Percentiles rank a stretch among this genome's conserved stretches.
phyloP scores from a whole-genome alignment of 306 rosid genomes.

The Casuarina equisetifolia region DNA sequence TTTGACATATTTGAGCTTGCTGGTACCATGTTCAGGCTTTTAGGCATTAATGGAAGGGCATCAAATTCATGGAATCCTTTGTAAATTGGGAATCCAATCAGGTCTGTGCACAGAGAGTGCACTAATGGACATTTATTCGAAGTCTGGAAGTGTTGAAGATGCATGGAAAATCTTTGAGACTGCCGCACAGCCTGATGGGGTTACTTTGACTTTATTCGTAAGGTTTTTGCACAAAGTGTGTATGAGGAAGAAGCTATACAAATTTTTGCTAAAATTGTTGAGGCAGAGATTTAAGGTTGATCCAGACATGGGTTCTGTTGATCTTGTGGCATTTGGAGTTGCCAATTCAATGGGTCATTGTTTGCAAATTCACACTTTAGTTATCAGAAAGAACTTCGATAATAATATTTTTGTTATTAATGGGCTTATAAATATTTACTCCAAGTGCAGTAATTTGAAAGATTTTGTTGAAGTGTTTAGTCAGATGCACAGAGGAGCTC shows the following conservation, averaged over 20 bases:
- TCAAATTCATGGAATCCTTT: constrained; percentile 73
- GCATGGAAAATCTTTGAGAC: constrained; percentile 74
- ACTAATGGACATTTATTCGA: constrained; percentile 86
- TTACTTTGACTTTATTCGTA: constrained; percentile 82
- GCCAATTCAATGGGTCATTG: constrained; percentile 73
- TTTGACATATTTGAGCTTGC: constrained; percentile 74
- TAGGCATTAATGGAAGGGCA: constrained; percentile 65
- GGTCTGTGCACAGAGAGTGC: constrained; percentile 78
- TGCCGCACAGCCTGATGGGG: constrained; percentile 68
- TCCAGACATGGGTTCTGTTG: constrained; percentile 65
- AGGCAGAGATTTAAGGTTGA: constrained; percentile 60
- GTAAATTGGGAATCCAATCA: constrained; percentile 75
- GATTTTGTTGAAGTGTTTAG: constrained; percentile 56
- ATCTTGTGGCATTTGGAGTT: constrained; percentile 79
- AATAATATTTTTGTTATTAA: constrained; percentile 64
- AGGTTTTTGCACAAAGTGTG: constrained; percentile 83
- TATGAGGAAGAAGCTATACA: constrained; percentile 78
- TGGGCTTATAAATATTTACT: constrained; percentile 92
- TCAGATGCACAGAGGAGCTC: constrained; percentile 57
- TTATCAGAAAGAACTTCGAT: constrained; percentile 58
- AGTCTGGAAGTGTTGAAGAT: constrained; percentile 66
- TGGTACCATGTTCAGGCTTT: constrained; percentile 80
- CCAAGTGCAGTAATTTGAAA: constrained; percentile 73
- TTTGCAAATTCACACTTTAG: constrained; percentile 65
- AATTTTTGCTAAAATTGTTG: constrained; percentile 68